Evolutionary conservation across 1,139 yeast genomes (phyloP).

Genomic region (Pneumocystis murina): DNA sequence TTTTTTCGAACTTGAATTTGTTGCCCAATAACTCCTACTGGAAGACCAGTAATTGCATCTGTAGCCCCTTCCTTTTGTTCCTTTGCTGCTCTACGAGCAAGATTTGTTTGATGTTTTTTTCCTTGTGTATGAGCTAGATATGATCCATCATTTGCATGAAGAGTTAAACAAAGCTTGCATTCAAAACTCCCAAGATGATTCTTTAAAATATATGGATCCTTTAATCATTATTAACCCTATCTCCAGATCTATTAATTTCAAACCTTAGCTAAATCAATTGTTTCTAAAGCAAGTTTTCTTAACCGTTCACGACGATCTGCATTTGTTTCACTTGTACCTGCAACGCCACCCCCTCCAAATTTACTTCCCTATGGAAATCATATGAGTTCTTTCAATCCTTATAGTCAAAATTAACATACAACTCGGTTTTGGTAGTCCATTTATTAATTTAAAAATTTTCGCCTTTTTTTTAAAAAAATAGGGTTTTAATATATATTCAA

Average conservation of each 20-base stretch:
- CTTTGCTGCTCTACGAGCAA: constrained; percentile 39
- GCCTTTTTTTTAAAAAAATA: neutral
- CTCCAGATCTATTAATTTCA: constrained; percentile 19
- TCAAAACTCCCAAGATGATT: constrained; percentile 64
- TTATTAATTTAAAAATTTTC: neutral
- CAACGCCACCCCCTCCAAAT: constrained; percentile 51
- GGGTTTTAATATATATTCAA: too few relatives aligned
- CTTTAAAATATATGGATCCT: constrained; percentile 57
- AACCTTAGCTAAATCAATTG: constrained; percentile 43
- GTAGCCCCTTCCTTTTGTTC: constrained; percentile 18
- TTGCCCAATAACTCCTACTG: constrained; percentile 22
- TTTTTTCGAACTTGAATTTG: constrained; percentile 30
- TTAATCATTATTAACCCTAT: neutral
- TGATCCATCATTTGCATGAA: constrained; percentile 60
- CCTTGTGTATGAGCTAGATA: constrained; percentile 72
- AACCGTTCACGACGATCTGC: constrained; percentile 52
- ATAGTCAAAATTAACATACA: neutral
- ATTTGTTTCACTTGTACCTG: constrained; percentile 51
- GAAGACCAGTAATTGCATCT: constrained; percentile 11
- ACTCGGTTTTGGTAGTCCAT: neutral
- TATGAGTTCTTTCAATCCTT: neutral
- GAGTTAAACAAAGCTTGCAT: constrained; percentile 60
- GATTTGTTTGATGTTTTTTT: constrained; percentile 52
- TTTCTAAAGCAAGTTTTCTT: constrained; percentile 46
- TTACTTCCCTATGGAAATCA: constrained; percentile 30